Percentiles rank a stretch among this genome's conserved stretches.
These are phyloP conservation scores for Fraxinus platypoda DNA, from an alignment of 305 asterid genomes.

Conservation along the genomic window DNA sequence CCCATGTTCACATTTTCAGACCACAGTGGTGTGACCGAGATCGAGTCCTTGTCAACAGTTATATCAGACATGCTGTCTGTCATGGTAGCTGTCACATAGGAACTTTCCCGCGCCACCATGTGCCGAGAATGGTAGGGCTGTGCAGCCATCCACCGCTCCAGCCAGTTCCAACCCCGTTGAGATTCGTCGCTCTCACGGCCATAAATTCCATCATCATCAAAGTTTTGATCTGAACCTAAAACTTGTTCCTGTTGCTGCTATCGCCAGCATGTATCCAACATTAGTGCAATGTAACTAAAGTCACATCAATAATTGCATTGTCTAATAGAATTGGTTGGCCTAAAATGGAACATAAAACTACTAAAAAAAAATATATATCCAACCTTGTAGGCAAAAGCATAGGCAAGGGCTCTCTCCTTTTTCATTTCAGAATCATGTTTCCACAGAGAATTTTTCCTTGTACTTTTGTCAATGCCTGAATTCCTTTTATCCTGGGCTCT, in stretches of 20 bases:
- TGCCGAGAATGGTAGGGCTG: conserved; percentile 60
- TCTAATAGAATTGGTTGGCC: not conserved
- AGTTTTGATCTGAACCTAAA: conserved; percentile 23
- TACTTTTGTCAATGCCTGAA: not conserved
- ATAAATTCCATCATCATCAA: conserved; percentile 27
- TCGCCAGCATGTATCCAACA: not conserved
- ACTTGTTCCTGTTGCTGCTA: conserved; percentile 40
- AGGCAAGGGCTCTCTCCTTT: conserved; percentile 71
- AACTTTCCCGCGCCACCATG: conserved; percentile 36
- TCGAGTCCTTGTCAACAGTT: not conserved
- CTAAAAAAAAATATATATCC: not conserved
- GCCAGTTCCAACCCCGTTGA: conserved; percentile 85
- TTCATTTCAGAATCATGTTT: conserved; percentile 34
- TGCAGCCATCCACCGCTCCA: conserved; percentile 94
- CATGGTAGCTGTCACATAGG: conserved; percentile 16
- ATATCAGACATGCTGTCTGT: conserved; percentile 41
- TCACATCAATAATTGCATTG: not conserved
- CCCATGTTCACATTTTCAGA: conserved; percentile 39
- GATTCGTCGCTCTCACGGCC: conserved; percentile 42
- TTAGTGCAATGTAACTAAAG: not conserved
- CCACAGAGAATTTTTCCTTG: conserved; percentile 24
- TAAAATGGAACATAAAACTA: not conserved
- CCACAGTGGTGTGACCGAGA: conserved; percentile 21
- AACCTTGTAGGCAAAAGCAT: conserved; percentile 77
- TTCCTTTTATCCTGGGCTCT: conserved; percentile 49